Percentiles rank a stretch among this genome's conserved stretches.
Conservation (phyloP, 2,329 filamentous ascomycete genomes). For the Xylariaceae sp. region DNA sequence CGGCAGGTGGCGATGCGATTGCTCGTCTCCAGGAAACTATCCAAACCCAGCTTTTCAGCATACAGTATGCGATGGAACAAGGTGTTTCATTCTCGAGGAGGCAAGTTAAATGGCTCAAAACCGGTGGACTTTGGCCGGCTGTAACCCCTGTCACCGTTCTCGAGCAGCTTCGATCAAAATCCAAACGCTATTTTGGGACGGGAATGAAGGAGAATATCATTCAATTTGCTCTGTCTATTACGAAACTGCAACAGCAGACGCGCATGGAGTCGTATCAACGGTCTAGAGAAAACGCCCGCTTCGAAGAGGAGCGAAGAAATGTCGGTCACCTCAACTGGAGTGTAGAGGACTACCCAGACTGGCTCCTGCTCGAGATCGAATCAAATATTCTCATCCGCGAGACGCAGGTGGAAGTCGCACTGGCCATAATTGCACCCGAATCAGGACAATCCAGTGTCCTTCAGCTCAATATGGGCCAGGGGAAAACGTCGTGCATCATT, state of each 20-base stretch:
- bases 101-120: constrained; percentile 45
- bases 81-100: constrained; percentile 4
- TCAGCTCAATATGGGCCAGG: constrained; percentile 70
- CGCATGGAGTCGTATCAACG: constrained; percentile 43
- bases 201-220: constrained; percentile 46
- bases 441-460: constrained; percentile 60
- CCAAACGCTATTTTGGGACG: constrained; percentile 32
- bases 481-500: constrained; percentile 61
- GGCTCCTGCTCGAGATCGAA: constrained; percentile 69
- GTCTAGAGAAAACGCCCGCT: constrained; percentile 31
- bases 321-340: constrained; percentile 60
- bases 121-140: constrained; percentile 49
- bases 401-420: constrained; percentile 64
- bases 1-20: constrained; percentile 1
- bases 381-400: constrained; percentile 63
- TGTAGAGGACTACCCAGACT: constrained; percentile 58
- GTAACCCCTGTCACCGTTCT: constrained; percentile 48
- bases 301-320: constrained; percentile 49
- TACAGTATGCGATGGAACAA: constrained; percentile 11
- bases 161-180: constrained; percentile 47
- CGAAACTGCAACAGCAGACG: constrained; percentile 47
- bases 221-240: constrained; percentile 46
- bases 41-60: constrained; percentile 1
- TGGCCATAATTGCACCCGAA: constrained; percentile 58
- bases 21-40: constrained; percentile 7